Evolutionary conservation across 2,329 filamentous ascomycete species (phyloP).

Genomic region (Stemphylium vesicarium): DNA sequence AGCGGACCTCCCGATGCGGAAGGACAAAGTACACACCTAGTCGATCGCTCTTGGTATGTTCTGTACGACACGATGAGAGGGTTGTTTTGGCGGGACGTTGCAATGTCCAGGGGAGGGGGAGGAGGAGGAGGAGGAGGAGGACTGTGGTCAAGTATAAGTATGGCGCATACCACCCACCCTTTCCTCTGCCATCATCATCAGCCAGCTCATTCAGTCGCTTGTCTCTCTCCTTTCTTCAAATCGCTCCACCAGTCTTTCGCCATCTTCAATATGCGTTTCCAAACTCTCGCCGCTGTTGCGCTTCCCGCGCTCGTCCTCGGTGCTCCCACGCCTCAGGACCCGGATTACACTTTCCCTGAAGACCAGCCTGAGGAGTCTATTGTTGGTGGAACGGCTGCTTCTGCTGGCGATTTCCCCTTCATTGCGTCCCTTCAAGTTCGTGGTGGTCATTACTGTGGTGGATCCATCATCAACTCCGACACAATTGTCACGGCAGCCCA

Average conservation of each 20-base stretch:
- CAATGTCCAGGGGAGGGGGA: background rate
- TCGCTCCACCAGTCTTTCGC: conserved; percentile 5
- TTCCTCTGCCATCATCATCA: conserved; percentile 1
- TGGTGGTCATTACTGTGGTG: conserved; percentile 38
- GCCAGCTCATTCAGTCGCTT: conserved; percentile 21
- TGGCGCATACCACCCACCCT: background rate
- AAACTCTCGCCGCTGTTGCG: conserved; percentile 30
- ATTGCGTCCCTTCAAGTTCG: conserved; percentile 31
- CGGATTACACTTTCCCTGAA: conserved; percentile 11
- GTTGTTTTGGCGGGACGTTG: conserved; percentile 3
- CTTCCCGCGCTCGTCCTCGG: conserved; percentile 27
- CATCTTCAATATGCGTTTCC: conserved; percentile 31
- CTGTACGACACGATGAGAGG: conserved; percentile 7
- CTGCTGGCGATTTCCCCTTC: conserved; percentile 37
- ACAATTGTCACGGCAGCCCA: conserved; percentile 40
- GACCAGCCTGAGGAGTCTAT: conserved; percentile 19
- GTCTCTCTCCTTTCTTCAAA: conserved; percentile 12
- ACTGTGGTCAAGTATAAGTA: conserved; percentile 15
- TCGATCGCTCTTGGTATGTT: conserved; percentile 9
- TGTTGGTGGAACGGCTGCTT: conserved; percentile 34
- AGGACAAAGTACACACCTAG: conserved; percentile 14
- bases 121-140: too few species aligned
- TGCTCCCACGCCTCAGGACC: conserved; percentile 33
- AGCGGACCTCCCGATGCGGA: conserved; percentile 7
- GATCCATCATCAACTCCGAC: conserved; percentile 34